phyloP scores from a whole-genome alignment of 2,329 filamentous ascomycete genomes.

The Xylariales sp. region DNA sequence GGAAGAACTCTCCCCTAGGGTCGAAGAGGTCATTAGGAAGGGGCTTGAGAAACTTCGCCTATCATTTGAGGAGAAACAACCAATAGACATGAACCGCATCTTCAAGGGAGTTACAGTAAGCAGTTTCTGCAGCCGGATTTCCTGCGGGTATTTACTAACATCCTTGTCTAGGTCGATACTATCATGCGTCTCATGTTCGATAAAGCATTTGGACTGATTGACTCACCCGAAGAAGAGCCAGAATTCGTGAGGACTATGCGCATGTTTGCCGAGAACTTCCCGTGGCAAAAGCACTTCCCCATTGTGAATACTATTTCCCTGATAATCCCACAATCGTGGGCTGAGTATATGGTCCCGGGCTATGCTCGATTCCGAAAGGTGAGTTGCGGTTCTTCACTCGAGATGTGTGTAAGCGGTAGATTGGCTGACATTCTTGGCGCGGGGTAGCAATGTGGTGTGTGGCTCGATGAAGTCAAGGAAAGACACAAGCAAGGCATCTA shows the following conservation, averaged over 20 bases:
- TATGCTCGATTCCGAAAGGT: constrained; percentile 31
- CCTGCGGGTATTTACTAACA: background rate
- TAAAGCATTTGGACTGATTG: constrained; percentile 27
- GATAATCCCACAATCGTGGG: constrained; percentile 20
- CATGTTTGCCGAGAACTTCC: constrained; percentile 37
- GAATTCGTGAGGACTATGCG: constrained; percentile 29
- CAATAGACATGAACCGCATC: constrained; percentile 34
- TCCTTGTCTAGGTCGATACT: constrained; percentile 27
- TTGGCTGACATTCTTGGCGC: background rate
- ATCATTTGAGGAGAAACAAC: constrained; percentile 26
- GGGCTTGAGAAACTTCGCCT: constrained; percentile 23
- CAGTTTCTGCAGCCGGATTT: background rate
- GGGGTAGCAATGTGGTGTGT: constrained; percentile 27
- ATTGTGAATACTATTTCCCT: constrained; percentile 23
- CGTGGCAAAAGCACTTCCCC: constrained; percentile 33
- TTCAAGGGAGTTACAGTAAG: constrained; percentile 33
- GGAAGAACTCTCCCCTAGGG: constrained; percentile 28
- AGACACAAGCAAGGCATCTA: constrained; percentile 27
- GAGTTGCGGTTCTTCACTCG: background rate
- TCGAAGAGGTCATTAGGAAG: constrained; percentile 27
- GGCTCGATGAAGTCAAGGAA: constrained; percentile 28
- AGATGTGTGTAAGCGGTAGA: background rate
- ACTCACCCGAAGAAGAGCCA: constrained; percentile 28
- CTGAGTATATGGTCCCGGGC: constrained; percentile 31
- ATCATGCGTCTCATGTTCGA: constrained; percentile 35